Evolutionary conservation across 768 basidiomycete genomes (phyloP), one percentile per base, ranked within the genome.

Genomic region (Suillus subluteus): DNA sequence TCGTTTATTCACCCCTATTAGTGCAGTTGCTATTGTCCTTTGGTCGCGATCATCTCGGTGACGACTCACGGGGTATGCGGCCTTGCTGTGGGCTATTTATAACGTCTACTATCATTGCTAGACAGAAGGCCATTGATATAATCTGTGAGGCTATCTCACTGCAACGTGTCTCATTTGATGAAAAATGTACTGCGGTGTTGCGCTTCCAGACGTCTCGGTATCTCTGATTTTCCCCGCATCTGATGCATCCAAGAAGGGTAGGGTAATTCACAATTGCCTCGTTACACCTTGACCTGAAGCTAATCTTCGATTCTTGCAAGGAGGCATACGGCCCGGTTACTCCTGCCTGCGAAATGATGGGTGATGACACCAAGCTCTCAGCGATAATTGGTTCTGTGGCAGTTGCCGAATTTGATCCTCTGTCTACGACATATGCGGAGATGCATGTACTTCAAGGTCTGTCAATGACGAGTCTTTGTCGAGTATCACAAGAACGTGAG

Each of bases 1-100:
- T 16, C 18, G 30, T 23, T 23, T 2, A 21, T 40, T 40, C 8
- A 38, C 16, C 30, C 12, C 16, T 56, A 56, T 35, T 13, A 16
- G 38, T 40, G n/a, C 23, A 18, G 8, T 59, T n/a, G 58, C 58
- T 38, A 21, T 58, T 26, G 37, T 58, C 23, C 23, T 26, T 58
- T 58, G 38, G 38, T 58, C 23, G 23, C 58, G 16, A 8, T 43
- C 26, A 43, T 32, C 23, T 12, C 41, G 40, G 58, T 58, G 56
- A 35, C 54, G 11, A 18, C 18, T 12, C 26, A 43, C 41, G 41
- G 58, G 58, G 40, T 43, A 21, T 61, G 26, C 58, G 41, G 59
- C 5, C 59, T 61, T 61, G 59, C 59, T 61, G 59, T 61, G 18
- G 26, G 26, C 12, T 43, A 61, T 61, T 61, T 41, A 61, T 61